phyloP scores from a whole-genome alignment of 768 basidiomycete genomes.

The Russula abietina region DNA sequence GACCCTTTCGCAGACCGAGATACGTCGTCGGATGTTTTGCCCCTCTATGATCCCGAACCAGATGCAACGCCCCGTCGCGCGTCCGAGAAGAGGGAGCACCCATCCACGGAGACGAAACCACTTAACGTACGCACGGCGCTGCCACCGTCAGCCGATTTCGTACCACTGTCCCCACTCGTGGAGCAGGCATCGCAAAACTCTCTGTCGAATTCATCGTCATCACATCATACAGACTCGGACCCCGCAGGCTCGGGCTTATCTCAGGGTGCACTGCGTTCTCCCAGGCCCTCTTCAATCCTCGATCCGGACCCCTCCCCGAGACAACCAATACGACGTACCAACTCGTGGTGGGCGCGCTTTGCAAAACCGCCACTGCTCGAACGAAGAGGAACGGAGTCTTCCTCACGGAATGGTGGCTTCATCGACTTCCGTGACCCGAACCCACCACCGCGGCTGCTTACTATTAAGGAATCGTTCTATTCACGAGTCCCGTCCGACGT shows the following conservation, averaged over 20 bases:
- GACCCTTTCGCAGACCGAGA: conserved; percentile 40
- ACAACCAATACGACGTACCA: conserved; percentile 53
- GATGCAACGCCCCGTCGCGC: background rate
- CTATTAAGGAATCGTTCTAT: conserved; percentile 50
- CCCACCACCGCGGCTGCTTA: conserved; percentile 58
- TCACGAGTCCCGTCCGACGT: conserved; percentile 27
- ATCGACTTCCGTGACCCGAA: conserved; percentile 74
- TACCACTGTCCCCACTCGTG: conserved; percentile 33
- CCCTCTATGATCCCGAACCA: conserved; percentile 23
- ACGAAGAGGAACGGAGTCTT: conserved; percentile 41
- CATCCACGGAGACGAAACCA: background rate
- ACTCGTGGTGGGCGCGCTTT: conserved; percentile 77
- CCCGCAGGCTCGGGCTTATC: conserved; percentile 24
- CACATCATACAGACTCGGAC: conserved; percentile 16
- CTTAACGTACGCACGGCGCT: conserved; percentile 18
- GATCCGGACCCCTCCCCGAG: conserved; percentile 38
- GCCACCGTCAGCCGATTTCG: conserved; percentile 30
- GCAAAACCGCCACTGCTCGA: conserved; percentile 61
- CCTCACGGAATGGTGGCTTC: conserved; percentile 25
- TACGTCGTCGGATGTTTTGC: background rate
- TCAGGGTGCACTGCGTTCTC: conserved; percentile 22
- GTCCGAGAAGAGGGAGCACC: conserved; percentile 11
- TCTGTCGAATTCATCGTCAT: conserved; percentile 17
- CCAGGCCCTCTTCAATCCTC: conserved; percentile 39
- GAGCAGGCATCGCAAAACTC: conserved; percentile 33